Base-by-base conservation (phyloP, 345 rosid species). In the Streptanthus diversifolius region DNA sequence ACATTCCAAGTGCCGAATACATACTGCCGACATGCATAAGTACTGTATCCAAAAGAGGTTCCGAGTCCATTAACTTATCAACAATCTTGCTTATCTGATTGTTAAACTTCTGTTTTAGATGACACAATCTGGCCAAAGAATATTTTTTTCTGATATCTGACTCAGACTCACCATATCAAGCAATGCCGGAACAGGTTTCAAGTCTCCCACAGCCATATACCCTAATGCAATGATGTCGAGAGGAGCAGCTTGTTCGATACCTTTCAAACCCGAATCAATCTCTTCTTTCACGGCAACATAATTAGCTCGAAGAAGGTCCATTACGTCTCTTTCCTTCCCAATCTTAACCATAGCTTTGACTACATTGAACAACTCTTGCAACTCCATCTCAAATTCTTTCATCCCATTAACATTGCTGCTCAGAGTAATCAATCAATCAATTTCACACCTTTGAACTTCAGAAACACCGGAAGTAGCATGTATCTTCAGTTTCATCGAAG, bases 221-320 rank as follows among this genome's bases (percentile, higher is more conserved):
- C 97, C 97, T 81, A 93, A 71, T 13, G 93, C 89, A 75, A 90
- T 75, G 60, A 88, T 73, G 70, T 93, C 95, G 58, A 93, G 93
- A 61, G 82, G 71, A 53, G 97, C 93, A 76, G 86, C 92, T 86
- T 90, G 87, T 74, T 88, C 84, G 15, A 90, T 60, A 72, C 96
- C 85, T 79, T 72, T 77, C 33, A 73, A 58, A 68, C 97, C 97
- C 0, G 81, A 82, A 73, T 79, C 70, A 5, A 90, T 81, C 80
- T 82, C 87, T 60, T 85, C 87, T 82, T 87, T 87, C 54, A 85
- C 91, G 63, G 86, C 80, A 77, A 85, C 81, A 55, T 87, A 86
- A 80, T 90, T 90, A 29, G 98, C 98, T 81, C 82, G 86, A 75
- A 93, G 97, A 54, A 93, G 81, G 68, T 83, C 87, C 55, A 79